phyloP scores from a whole-genome alignment of 768 basidiomycete genomes.

The Pleurotus giganteus region DNA sequence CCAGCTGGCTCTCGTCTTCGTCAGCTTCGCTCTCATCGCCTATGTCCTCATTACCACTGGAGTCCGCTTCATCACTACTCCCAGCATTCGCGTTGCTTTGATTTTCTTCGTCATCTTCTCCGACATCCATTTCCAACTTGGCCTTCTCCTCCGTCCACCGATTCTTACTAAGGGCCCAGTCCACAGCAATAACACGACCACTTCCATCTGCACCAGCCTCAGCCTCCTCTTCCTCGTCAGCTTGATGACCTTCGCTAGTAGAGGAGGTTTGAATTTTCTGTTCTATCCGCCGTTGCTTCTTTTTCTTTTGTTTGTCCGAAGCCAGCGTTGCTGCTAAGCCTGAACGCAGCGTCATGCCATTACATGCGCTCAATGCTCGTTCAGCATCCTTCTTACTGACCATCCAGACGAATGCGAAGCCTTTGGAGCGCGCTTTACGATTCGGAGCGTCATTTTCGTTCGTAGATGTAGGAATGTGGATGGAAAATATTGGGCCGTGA shows the following conservation, averaged over 20 bases:
- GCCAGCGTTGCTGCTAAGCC: slow-evolving; percentile 59
- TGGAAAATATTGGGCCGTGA: slow-evolving; percentile 81
- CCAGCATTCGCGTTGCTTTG: slow-evolving; percentile 25
- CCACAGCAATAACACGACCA: slow-evolving; percentile 77
- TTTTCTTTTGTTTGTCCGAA: slow-evolving; percentile 65
- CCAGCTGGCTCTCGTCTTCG: slow-evolving; percentile 40
- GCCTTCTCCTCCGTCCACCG: slow-evolving; percentile 83
- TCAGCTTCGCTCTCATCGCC: slow-evolving; percentile 29
- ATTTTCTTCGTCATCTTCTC: slow-evolving; percentile 32
- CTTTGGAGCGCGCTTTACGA: slow-evolving; percentile 48
- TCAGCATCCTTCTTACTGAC: slow-evolving; percentile 83
- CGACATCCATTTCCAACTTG: slow-evolving; percentile 42
- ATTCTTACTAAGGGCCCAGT: slow-evolving; percentile 95
- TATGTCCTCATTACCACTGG: slow-evolving; percentile 24
- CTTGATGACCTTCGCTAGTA: slow-evolving; percentile 32
- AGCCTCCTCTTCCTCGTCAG: slow-evolving; percentile 34
- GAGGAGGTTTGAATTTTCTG: slow-evolving; percentile 41
- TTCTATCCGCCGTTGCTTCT: slow-evolving; percentile 57
- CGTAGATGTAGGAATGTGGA: slow-evolving; percentile 66
- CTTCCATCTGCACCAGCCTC: slow-evolving; percentile 37
- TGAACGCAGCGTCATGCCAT: slow-evolving; percentile 66
- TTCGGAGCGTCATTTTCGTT: slow-evolving; percentile 27
- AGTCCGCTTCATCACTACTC: slow-evolving; percentile 22
- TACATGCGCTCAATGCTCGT: slow-evolving; percentile 73
- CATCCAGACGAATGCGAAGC: slow-evolving; percentile 97